Percentiles rank a stretch among this genome's conserved stretches.
phyloP scores from a whole-genome alignment of 192 early-diverging fungal genomes.

The Thamnidium elegans region DNA sequence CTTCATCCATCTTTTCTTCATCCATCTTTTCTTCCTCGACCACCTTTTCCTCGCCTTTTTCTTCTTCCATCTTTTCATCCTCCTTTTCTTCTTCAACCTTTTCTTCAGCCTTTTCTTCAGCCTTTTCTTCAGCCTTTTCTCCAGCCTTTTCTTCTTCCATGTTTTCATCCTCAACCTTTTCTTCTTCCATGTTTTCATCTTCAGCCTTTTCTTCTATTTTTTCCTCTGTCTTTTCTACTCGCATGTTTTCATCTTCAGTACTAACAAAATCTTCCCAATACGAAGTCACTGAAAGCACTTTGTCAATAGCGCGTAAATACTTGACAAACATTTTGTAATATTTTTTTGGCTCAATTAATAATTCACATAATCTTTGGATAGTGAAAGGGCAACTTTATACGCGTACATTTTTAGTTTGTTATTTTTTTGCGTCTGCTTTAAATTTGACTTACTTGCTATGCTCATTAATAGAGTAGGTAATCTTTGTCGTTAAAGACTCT shows the following conservation, averaged over 20 bases:
- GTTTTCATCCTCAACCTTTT: background rate
- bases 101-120: background rate
- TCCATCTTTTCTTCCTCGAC: background rate
- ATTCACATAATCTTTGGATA: constrained; percentile 22
- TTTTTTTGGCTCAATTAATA: constrained; percentile 16
- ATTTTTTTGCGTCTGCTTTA: background rate
- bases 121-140: background rate
- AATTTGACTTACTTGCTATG: constrained; percentile 6
- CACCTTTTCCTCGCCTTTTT: background rate
- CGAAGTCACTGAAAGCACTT: constrained; percentile 20
- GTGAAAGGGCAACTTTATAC: constrained; percentile 16
- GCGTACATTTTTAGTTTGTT: background rate
- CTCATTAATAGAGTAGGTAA: constrained; percentile 8
- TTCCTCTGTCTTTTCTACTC: no score
- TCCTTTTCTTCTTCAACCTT: background rate
- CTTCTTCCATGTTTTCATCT: background rate
- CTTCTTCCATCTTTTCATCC: background rate
- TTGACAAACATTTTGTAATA: constrained; percentile 22
- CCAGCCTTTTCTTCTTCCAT: background rate
- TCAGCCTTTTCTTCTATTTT: no score
- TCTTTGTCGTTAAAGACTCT: constrained; percentile 9
- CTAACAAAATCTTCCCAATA: constrained; percentile 17
- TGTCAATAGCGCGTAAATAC: constrained; percentile 19
- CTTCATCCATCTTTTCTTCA: background rate
- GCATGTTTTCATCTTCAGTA: background rate